phyloP scores from a whole-genome alignment of 352 stramenopile genomes.

The Elongisporangium undulatum region DNA sequence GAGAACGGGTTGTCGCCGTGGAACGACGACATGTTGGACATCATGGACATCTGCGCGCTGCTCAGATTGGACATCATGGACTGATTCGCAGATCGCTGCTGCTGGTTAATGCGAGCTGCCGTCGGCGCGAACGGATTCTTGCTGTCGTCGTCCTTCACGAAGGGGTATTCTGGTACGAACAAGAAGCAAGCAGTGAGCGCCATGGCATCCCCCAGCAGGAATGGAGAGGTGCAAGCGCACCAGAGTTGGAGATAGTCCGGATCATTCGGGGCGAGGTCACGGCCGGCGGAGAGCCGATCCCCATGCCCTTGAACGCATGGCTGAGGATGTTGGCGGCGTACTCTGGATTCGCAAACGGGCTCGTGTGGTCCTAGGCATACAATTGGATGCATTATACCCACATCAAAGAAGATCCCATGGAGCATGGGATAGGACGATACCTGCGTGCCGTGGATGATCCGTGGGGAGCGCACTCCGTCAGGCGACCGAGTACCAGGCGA shows the following conservation, averaged over 20 bases:
- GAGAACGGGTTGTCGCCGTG: slow-evolving; percentile 56
- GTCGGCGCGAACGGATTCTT: slow-evolving; percentile 7
- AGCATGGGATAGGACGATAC: slow-evolving; percentile 7
- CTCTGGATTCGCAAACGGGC: slow-evolving; percentile 25
- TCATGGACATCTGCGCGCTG: slow-evolving; percentile 38
- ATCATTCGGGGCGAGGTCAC: slow-evolving; percentile 54
- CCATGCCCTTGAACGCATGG: slow-evolving; percentile 63
- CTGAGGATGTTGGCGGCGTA: slow-evolving; percentile 53
- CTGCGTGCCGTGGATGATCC: slow-evolving; percentile 33
- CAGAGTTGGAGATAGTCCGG: slow-evolving; percentile 59
- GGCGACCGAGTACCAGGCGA: slow-evolving; percentile 13
- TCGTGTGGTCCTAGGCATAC: slow-evolving; percentile 12
- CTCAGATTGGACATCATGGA: slow-evolving; percentile 17
- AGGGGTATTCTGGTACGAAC: slow-evolving; percentile 45
- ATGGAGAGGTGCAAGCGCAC: slow-evolving; percentile 12
- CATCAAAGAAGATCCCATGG: background rate
- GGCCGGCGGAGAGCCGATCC: slow-evolving; percentile 30
- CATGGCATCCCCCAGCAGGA: background rate
- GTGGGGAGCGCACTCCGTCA: slow-evolving; percentile 32
- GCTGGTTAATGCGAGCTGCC: background rate
- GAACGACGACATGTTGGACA: slow-evolving; percentile 53
- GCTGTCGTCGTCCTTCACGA: slow-evolving; percentile 56
- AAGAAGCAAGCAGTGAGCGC: background rate
- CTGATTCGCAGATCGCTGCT: slow-evolving; percentile 10
- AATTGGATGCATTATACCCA: slow-evolving; percentile 11